Percentiles rank a stretch among this genome's conserved stretches.
Evolutionary conservation across 768 basidiomycete genomes (phyloP).

Genomic region (Mycena vulgaris): DNA sequence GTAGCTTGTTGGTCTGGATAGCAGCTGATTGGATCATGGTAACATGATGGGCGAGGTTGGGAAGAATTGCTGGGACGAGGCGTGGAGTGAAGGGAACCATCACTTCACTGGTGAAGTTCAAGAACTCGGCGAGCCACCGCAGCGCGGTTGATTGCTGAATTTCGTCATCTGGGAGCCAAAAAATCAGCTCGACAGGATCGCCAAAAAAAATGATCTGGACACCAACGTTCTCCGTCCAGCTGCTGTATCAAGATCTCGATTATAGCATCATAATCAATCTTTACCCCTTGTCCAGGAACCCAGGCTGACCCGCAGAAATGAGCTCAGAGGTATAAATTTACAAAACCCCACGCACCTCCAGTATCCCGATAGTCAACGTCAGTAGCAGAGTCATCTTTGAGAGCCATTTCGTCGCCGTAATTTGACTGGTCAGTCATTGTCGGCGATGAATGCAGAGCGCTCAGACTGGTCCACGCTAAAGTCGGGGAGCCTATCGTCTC

Average conservation of each 20-base stretch:
- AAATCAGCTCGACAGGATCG: constrained; percentile 20
- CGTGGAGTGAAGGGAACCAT: constrained; percentile 96
- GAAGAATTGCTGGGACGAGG: constrained; percentile 92
- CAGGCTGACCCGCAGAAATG: constrained; percentile 67
- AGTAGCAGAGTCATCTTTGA: constrained; percentile 61
- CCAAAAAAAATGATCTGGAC: constrained; percentile 10
- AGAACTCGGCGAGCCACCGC: constrained; percentile 92
- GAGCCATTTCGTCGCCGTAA: constrained; percentile 57
- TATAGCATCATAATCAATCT: constrained; percentile 91
- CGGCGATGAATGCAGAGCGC: constrained; percentile 69
- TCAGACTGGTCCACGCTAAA: constrained; percentile 72
- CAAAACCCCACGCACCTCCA: constrained; percentile 64
- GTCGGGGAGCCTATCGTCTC: constrained; percentile 71
- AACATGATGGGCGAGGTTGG: constrained; percentile 94
- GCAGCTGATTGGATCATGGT: constrained; percentile 92
- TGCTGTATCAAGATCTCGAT: constrained; percentile 94
- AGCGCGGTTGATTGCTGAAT: constrained; percentile 97
- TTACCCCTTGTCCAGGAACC: constrained; percentile 95
- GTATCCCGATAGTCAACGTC: constrained; percentile 72
- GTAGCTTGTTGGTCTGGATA: constrained; percentile 86
- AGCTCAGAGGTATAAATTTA: constrained; percentile 14
- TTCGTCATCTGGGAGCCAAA: constrained; percentile 79
- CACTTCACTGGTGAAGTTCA: constrained; percentile 89
- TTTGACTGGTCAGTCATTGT: constrained; percentile 62
- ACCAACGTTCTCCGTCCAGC: constrained; percentile 86